Conservation (phyloP, 768 basidiomycete species). For the Pleurotus citrinopileatus region DNA sequence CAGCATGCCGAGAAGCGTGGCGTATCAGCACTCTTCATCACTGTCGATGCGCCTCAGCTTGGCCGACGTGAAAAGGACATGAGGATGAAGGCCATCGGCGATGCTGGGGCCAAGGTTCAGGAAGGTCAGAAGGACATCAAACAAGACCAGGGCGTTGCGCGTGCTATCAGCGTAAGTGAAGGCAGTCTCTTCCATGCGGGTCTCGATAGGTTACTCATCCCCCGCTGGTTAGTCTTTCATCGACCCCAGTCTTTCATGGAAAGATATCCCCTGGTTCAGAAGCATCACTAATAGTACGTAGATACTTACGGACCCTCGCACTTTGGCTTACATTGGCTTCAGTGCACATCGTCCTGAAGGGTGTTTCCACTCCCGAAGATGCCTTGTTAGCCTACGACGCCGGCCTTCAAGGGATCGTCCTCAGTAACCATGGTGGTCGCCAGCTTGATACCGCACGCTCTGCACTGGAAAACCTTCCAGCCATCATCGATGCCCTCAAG, state of each 20-base stretch:
- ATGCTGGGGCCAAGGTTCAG: slow-evolving; percentile 51
- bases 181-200: background rate
- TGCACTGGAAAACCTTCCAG: slow-evolving; percentile 83
- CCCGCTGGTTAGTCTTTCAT: slow-evolving; percentile 74
- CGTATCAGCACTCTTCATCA: slow-evolving; percentile 92
- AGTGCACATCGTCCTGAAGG: slow-evolving; percentile 93
- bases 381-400: slow-evolving; percentile 80
- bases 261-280: slow-evolving; percentile 80
- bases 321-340: slow-evolving; percentile 32
- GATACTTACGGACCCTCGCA: slow-evolving; percentile 10
- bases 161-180: slow-evolving; percentile 80
- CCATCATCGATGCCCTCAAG: slow-evolving; percentile 74
- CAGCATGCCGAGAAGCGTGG: slow-evolving; percentile 89
- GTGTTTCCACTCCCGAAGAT: slow-evolving; percentile 54
- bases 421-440: slow-evolving; percentile 83
- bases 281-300: slow-evolving; percentile 64
- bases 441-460: slow-evolving; percentile 82
- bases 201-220: background rate
- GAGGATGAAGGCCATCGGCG: slow-evolving; percentile 93
- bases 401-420: slow-evolving; percentile 71
- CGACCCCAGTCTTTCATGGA: slow-evolving; percentile 87
- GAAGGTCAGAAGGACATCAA: slow-evolving; percentile 59
- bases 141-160: slow-evolving; percentile 86
- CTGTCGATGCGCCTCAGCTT: slow-evolving; percentile 95
- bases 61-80: slow-evolving; percentile 97